A percentile compares a stretch with the other conserved stretches of the same genome.
Conservation (phyloP, 2,329 filamentous ascomycete species). For the Paecilomyces variotii region DNA sequence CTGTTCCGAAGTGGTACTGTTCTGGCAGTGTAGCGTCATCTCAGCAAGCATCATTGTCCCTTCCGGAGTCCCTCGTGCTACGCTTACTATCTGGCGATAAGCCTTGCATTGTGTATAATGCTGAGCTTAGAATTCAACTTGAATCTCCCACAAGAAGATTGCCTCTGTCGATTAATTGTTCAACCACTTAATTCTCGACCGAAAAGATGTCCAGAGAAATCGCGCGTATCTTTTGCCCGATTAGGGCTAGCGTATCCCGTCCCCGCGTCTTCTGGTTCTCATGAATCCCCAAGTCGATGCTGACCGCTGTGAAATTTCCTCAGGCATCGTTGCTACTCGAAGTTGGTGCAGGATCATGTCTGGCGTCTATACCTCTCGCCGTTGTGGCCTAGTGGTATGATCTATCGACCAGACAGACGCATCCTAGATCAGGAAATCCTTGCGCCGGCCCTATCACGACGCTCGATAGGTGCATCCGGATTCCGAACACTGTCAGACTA, state of each 20-base stretch:
- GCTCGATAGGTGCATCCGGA: not conserved
- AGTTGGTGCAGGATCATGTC: not conserved
- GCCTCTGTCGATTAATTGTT: not conserved
- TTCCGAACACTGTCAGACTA: not conserved
- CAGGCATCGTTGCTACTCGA: not conserved
- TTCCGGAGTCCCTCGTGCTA: not conserved
- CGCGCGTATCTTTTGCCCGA: conserved; percentile 2
- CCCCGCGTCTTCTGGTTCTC: not conserved
- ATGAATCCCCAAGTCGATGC: not conserved
- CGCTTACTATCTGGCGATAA: not conserved
- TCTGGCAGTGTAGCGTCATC: not conserved
- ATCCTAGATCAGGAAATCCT: not conserved
- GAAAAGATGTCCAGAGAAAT: not conserved
- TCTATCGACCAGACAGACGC: not conserved
- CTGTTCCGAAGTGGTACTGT: too few species aligned
- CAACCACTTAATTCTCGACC: too few species aligned
- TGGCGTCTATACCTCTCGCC: not conserved
- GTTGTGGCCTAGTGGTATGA: not conserved
- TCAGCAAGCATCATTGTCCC: not conserved
- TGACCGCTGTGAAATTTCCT: not conserved
- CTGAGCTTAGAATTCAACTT: not conserved
- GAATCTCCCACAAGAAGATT: not conserved
- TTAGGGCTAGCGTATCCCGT: conserved; percentile 1
- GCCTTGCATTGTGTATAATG: not conserved
- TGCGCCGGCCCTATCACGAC: not conserved